Evolutionary conservation across 2,329 filamentous ascomycete species (phyloP), one percentile per base, ranked within the genome.

Genomic region (Fusarium nelsonii): DNA sequence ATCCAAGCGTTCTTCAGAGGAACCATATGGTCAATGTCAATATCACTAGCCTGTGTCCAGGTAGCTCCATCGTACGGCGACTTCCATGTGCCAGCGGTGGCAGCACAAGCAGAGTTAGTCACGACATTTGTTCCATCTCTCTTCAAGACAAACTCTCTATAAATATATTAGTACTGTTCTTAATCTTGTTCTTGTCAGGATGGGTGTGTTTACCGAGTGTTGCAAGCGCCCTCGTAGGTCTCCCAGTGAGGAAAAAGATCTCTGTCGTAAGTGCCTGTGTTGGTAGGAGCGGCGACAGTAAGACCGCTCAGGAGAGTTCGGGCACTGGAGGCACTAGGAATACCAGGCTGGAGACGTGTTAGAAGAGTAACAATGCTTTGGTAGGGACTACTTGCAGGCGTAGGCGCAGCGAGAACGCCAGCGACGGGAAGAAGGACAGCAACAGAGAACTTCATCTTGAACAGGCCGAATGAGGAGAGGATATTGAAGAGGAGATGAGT

Each of bases 21-120:
- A 4, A 97, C 91, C 80, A 96, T 84, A 77, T 96, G 93, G 77
- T 96, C 93, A 63, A 96, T 95, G 71, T 95, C 92, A 2, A 96
- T 78, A 71, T 94, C 91, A 18, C 84, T 86, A 2, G 91, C 87
- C 1, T 83, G 81, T 0, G 87, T 90, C 90, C 91, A 93, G 2
- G 84, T 88, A 1, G 81, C 89, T 16, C 91, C 92, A 74, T 95
- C 92, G 76, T 92, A 96, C 0, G 91, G 90, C 36, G 87, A 90
- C 40, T 77, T 79, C 92, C 93, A 96, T 0, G 81, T 83, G 6
- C 93, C 92, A 4, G 86, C 88, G 0, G 84, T 89, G 0, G 91
- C 79, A 2, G 84, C 80, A 78, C 92, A 97, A 34, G 85, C 82
- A 14, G 79, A 81, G 77, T 85, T 83, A 36, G 85, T 83, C 7